Conservation (phyloP, 2,329 filamentous ascomycete species). For the Hymenoscyphus salicellus region DNA sequence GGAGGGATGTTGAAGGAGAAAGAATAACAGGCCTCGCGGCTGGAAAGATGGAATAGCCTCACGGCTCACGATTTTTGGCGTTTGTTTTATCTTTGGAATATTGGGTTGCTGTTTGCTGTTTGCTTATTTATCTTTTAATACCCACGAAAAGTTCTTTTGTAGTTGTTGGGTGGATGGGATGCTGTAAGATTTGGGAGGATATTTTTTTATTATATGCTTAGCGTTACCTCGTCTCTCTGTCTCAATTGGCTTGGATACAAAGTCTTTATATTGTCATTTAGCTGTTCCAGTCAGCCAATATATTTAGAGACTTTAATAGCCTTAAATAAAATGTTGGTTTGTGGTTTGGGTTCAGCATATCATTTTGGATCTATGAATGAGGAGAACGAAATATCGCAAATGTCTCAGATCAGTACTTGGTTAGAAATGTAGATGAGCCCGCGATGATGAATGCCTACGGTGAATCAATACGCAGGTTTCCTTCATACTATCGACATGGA, state of each 20-base stretch:
- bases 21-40: slow-evolving; percentile 39
- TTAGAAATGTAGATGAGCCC: neutral
- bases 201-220: neutral
- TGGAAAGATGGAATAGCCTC: slow-evolving; percentile 40
- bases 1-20: slow-evolving; percentile 20
- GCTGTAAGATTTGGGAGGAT: slow-evolving; percentile 14
- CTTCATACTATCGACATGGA: no score
- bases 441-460: no score
- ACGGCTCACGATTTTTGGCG: slow-evolving; percentile 37
- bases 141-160: slow-evolving; percentile 28
- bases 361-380: neutral
- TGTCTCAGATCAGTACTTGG: neutral
- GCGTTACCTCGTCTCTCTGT: slow-evolving; percentile 5
- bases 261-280: neutral
- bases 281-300: slow-evolving; percentile 6
- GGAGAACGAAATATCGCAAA: no score
- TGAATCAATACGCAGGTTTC: no score
- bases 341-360: neutral
- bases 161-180: slow-evolving; percentile 6
- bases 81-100: slow-evolving; percentile 23
- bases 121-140: slow-evolving; percentile 29
- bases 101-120: neutral
- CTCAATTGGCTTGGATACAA: slow-evolving; percentile 6
- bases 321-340: neutral
- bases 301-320: neutral